These are phyloP conservation scores for Waitea zeae DNA, from an alignment of 1,284 basidiomycete genomes.

Conservation along the genomic window DNA sequence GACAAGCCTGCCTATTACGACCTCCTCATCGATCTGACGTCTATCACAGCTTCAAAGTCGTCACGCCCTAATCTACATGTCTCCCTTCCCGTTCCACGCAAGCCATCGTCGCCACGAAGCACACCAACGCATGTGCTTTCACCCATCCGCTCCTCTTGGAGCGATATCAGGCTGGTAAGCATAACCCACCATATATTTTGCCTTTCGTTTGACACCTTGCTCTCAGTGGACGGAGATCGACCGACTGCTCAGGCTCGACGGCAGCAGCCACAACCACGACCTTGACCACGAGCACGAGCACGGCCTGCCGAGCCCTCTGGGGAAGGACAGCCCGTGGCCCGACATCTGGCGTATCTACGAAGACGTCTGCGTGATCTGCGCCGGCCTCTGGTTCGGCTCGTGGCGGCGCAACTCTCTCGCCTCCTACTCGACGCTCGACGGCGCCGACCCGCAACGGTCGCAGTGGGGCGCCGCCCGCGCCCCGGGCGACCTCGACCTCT, in stretches of 20 bases:
- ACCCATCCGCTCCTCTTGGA: constrained; percentile 58
- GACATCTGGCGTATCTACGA: constrained; percentile 68
- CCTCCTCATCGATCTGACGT: constrained; percentile 58
- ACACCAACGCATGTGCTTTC: constrained; percentile 33
- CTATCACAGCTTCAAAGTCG: constrained; percentile 36
- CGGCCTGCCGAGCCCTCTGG: constrained; percentile 8
- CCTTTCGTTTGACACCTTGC: neutral
- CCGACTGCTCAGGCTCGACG: constrained; percentile 39
- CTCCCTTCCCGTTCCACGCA: constrained; percentile 25
- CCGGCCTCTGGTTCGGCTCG: constrained; percentile 54
- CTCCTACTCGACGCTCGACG: constrained; percentile 27
- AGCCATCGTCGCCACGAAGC: no score
- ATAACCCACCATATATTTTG: neutral
- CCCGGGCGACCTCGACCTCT: constrained; percentile 42
- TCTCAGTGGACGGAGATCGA: constrained; percentile 60
- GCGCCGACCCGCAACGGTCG: no score
- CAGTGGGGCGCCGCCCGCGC: constrained; percentile 36
- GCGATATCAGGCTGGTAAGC: constrained; percentile 53
- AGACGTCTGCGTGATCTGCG: constrained; percentile 64
- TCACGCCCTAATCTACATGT: constrained; percentile 46
- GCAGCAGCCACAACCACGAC: constrained; percentile 13
- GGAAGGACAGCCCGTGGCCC: constrained; percentile 33
- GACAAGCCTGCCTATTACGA: constrained; percentile 65
- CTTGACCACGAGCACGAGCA: constrained; percentile 20
- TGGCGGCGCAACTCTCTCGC: constrained; percentile 33